Base-by-base conservation (phyloP, 768 basidiomycete species). In the Leccinum uliginosum region DNA sequence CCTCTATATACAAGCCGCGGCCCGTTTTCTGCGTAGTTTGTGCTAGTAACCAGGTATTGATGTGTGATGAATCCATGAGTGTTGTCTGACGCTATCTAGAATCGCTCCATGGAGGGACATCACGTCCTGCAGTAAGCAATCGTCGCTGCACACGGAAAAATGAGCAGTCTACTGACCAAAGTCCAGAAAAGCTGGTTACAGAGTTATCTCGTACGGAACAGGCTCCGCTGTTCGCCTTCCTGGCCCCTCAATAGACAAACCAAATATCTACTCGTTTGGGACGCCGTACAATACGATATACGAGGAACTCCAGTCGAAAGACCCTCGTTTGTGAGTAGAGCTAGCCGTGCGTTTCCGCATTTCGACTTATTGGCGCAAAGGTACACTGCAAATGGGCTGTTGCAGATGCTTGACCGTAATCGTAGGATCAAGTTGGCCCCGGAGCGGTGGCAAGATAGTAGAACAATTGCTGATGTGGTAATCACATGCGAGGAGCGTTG, bases 401-500 rank as follows among this genome's bases (percentile, higher is more conserved):
- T 99, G 45, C 89, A 88, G 58, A 99, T 99, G 97, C 76, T 99
- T 26, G 97, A 99, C 70, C 85, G 97, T 35, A 99, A 99, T 75
- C 77, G 97, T 54, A 83, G 84, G 59, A 83, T 98, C 56, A 99
- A 99, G 71, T 71, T 78, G 10, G 95, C 95, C 8, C 97, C 97
- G 46, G 96, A 99, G 71, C 83, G 95, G 59, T 99, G 95, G 95
- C 96, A 98, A 65, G 95, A 98, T 46, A 90, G 82, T 54, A 88
- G 77, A 67, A 84, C 83, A 1, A 81, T 96, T 9, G 92, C 91
- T n/a, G 97, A 99, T 69, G 80, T 99, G 21, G 97, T 99, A 21
- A 94, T 99, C 67, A 99, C 97, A 6, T 99, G 97, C 71, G 97
- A 98, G 75, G 97, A 99, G 71, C 84, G 96, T 53, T 99, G 97